A percentile compares a stretch with the other conserved stretches of the same genome.
Evolutionary conservation across 176 grass and related monocot genomes (phyloP).

Genomic region (Rhipidocladum racemiflorum): DNA sequence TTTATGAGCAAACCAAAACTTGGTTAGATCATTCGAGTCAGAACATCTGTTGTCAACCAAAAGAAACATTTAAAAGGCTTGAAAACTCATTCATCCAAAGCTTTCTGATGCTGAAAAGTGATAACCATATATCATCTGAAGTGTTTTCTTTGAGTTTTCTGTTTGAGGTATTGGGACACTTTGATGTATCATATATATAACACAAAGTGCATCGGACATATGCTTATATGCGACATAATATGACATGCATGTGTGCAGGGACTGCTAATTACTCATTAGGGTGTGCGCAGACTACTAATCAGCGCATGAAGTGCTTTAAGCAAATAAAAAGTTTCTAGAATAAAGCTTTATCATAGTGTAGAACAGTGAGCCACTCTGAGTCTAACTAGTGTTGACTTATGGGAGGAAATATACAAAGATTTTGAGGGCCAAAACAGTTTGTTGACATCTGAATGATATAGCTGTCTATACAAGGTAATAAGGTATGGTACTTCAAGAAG

Average conservation of each 20-base stretch:
- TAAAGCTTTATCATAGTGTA: background rate
- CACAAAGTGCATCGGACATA: background rate
- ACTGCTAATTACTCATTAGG: background rate
- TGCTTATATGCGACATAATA: background rate
- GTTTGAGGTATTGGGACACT: background rate
- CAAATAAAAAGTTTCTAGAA: background rate
- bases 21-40: background rate
- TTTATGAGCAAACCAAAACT: background rate
- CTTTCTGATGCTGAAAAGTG: background rate
- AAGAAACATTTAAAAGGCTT: background rate
- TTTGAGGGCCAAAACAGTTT: background rate
- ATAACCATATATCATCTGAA: background rate
- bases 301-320: background rate
- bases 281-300: background rate
- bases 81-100: background rate
- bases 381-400: conserved; percentile 7
- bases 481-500: conserved; percentile 4
- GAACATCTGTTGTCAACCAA: background rate
- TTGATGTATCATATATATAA: background rate
- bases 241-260: background rate
- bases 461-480: background rate
- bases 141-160: background rate
- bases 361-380: background rate
- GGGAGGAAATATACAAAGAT: background rate
- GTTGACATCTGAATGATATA: background rate